Percentiles rank a stretch among this genome's conserved stretches.
phyloP scores from a whole-genome alignment of 345 rosid species.

The Brassica napus region Da-Ae NC_063436.1:25480501-25481000 shows the following conservation, averaged over 20 bases:
- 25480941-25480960: constrained; percentile 9
- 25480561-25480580: constrained; percentile 61
- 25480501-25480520: constrained; percentile 15
- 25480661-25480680: constrained; percentile 26
- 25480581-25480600: constrained; percentile 87
- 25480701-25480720: constrained; percentile 51
- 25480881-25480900: constrained; percentile 47
- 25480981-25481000: constrained; percentile 44
- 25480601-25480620: constrained; percentile 41
- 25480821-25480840: constrained; percentile 59
- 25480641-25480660: background rate
- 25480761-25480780: background rate
- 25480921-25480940: background rate
- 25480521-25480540: constrained; percentile 51
- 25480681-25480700: constrained; percentile 69
- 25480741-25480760: constrained; percentile 52
- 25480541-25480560: constrained; percentile 65
- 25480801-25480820: constrained; percentile 33
- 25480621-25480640: background rate
- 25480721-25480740: constrained; percentile 46
- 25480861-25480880: constrained; percentile 56
- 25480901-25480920: background rate
- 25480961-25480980: constrained; percentile 32
- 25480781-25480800: constrained; percentile 7
- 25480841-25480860: constrained; percentile 83